Percentiles rank a stretch among this genome's conserved stretches.
phyloP scores from a whole-genome alignment of 805 yeast species.

The Kodamaea fukazawae region DNA sequence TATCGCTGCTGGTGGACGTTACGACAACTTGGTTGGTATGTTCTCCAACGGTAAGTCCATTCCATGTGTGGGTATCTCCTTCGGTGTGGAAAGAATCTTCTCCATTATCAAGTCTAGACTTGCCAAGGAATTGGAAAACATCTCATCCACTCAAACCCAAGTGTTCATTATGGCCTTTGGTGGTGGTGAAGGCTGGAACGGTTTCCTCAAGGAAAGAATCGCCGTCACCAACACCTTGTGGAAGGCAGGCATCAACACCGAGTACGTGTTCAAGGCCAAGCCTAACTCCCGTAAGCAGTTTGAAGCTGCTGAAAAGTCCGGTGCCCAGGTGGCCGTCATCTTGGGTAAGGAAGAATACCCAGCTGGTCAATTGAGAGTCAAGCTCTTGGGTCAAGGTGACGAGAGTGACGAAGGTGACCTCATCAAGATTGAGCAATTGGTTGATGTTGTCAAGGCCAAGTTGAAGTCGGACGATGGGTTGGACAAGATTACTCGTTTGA shows the following conservation, averaged over 20 bases:
- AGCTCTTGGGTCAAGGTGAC: constrained; percentile 85
- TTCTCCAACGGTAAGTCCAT: constrained; percentile 87
- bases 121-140: constrained; percentile 52
- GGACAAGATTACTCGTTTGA: constrained; percentile 61
- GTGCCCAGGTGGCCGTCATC: constrained; percentile 87
- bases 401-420: constrained; percentile 82
- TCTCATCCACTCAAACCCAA: constrained; percentile 86
- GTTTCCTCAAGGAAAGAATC: constrained; percentile 92
- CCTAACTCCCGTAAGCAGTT: constrained; percentile 95
- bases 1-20: constrained; percentile 98
- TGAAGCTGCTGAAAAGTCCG: constrained; percentile 94
- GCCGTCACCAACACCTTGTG: constrained; percentile 75
- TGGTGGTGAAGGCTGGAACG: constrained; percentile 95
- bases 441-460: constrained; percentile 42
- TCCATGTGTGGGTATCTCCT: constrained; percentile 97
- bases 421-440: constrained; percentile 59
- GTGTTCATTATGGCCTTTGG: constrained; percentile 98
- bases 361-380: constrained; percentile 79
- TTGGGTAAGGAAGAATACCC: constrained; percentile 92
- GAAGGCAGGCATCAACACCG: constrained; percentile 86
- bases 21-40: constrained; percentile 96
- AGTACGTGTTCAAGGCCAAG: constrained; percentile 87
- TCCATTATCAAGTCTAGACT: constrained; percentile 81
- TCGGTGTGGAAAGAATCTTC: constrained; percentile 94
- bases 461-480: constrained; percentile 52